Base-by-base conservation (phyloP, 2,329 filamentous ascomycete genomes). In the Corynespora cassiicola region DNA sequence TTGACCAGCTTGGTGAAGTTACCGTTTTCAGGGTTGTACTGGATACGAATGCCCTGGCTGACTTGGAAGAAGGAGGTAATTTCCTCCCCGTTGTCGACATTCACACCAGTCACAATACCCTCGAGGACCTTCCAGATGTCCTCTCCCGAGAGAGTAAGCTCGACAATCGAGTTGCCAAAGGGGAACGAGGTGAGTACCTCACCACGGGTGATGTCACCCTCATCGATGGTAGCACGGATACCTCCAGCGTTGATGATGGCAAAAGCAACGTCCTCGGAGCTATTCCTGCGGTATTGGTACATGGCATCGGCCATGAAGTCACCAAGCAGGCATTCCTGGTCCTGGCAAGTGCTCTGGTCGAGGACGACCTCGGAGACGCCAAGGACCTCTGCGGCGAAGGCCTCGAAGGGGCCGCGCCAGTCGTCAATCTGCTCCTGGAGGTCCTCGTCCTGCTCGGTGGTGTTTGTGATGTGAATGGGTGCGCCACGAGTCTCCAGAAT, bases 241-340 rank as follows among this genome's bases (percentile, higher is more conserved):
- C 82, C 82, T 10, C 83, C 83, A 1, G 78, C 78, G 61, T 86
- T 86, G 65, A 82, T 78, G 31, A 87, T 63, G 1, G 81, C 80
- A 41, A 85, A 83, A 53, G 75, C 73, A 18, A 77, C 73, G 35
- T 74, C 73, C 2, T 50, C 39, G n/a, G 57, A 56, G 40, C 67
- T 66, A 56, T 80, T 77, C 30, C 72, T 66, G 36, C 80, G 77
- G 67, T 84, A 86, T 11, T 78, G 73, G 16, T 82, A 70, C 73
- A 86, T 84, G 29, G 82, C 82, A 40, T 73, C 70, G 29, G 75
- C 73, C 65, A 65, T 64, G 34, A 68, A 69, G 45, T 71, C 56
- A 8, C 69, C 70, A 3, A 73, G 59, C 18, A 69, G 50, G 56
- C 84, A 86, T 62, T 86, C 83, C 53, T 75, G 60, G 18, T 68